Conservation (phyloP, 106 monocot species). For the Dendrobium chrysotoxum region DNA sequence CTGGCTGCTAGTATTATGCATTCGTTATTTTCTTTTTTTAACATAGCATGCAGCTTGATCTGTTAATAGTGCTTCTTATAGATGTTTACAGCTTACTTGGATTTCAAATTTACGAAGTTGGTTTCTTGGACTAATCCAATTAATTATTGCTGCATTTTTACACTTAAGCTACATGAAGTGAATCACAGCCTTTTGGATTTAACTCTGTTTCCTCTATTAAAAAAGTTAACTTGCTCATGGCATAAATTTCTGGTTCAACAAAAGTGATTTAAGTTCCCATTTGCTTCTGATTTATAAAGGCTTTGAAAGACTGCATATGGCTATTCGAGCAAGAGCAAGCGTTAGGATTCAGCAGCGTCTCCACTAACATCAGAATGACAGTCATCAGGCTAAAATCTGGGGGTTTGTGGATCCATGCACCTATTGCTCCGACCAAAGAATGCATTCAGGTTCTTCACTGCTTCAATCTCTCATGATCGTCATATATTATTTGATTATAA, state of each 20-base stretch:
- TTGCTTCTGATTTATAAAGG: conserved; percentile 28
- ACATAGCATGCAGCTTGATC: no score
- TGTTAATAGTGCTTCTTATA: background rate
- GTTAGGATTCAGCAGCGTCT: conserved; percentile 96
- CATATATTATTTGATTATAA: no score
- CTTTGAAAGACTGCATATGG: conserved; percentile 87
- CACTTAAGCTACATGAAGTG: background rate
- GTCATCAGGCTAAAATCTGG: conserved; percentile 94
- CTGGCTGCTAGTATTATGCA: background rate
- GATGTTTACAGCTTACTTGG: background rate
- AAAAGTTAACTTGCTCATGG: background rate
- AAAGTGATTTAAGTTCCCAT: background rate
- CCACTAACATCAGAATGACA: conserved; percentile 95
- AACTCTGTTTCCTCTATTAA: background rate
- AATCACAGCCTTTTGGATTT: background rate
- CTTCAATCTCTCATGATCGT: background rate
- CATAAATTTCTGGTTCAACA: background rate
- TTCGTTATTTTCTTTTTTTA: background rate
- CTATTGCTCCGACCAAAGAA: conserved; percentile 94
- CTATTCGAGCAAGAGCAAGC: conserved; percentile 98
- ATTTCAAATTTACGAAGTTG: background rate
- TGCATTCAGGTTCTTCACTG: conserved; percentile 77
- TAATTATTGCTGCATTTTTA: background rate
- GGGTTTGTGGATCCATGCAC: conserved; percentile 94
- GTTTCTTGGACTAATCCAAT: background rate